Evolutionary conservation across 805 yeast species (phyloP).

Genomic region (Saturnispora silvae): DNA sequence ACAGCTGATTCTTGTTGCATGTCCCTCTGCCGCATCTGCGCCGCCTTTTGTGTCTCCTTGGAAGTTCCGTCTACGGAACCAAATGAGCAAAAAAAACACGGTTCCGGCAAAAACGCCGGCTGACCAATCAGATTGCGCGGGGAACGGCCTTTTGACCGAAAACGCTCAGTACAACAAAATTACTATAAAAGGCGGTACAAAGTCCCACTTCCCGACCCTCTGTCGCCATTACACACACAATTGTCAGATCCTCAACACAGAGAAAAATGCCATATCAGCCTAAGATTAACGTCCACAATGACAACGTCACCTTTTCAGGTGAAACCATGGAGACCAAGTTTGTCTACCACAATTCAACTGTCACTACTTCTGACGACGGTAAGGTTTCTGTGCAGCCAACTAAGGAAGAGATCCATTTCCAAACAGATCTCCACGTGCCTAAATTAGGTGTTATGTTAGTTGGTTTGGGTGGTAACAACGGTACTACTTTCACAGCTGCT

Average conservation of each 20-base stretch:
- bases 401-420: conserved; percentile 68
- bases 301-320: conserved; percentile 39
- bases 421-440: conserved; percentile 71
- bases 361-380: conserved; percentile 40
- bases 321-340: conserved; percentile 49
- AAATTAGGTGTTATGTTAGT: conserved; percentile 84
- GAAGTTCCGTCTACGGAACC: too few relatives aligned
- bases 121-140: conserved; percentile 4
- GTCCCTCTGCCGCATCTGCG: too few relatives aligned
- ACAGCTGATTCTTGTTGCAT: too few relatives aligned
- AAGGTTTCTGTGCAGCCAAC: conserved; percentile 59
- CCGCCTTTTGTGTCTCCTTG: too few relatives aligned
- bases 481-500: conserved; percentile 82
- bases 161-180: neutral
- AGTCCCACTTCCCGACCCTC: neutral
- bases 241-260: too few relatives aligned
- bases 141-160: conserved; percentile 6
- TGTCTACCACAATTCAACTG: conserved; percentile 68
- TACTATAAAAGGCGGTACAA: neutral
- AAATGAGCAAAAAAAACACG: neutral
- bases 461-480: conserved; percentile 95
- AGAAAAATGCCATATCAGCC: conserved; percentile 20
- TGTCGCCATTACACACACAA: too few relatives aligned
- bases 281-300: conserved; percentile 44
- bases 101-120: conserved; percentile 3